Evolutionary conservation across 2,329 filamentous ascomycete genomes (phyloP).

Genomic region (Dactylonectria estremocensis): DNA sequence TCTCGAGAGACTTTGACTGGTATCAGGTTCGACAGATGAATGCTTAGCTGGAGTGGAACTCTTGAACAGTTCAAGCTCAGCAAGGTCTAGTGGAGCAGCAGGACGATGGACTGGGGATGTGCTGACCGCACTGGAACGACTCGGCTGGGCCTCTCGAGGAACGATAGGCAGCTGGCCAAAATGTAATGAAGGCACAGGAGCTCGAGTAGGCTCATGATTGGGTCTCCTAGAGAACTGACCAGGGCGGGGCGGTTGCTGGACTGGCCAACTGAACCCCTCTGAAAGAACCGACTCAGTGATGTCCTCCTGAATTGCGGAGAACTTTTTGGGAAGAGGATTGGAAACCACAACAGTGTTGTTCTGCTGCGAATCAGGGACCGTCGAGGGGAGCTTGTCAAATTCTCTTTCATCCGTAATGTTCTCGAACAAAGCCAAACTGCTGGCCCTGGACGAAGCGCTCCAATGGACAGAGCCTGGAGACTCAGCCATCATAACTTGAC

Average conservation of each 20-base stretch:
- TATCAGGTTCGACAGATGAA: background rate
- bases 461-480: constrained; percentile 7
- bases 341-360: background rate
- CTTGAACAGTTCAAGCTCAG: constrained; percentile 34
- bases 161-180: background rate
- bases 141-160: background rate
- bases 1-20: background rate
- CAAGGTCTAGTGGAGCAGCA: constrained; percentile 34
- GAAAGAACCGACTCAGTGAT: constrained; percentile 42
- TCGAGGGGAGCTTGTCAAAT: constrained; percentile 24
- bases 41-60: background rate
- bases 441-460: constrained; percentile 8
- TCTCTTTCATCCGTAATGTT: constrained; percentile 29
- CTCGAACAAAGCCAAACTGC: constrained; percentile 26
- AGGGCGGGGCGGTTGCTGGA: constrained; percentile 38
- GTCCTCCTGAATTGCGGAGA: constrained; percentile 36
- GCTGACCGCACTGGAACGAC: background rate
- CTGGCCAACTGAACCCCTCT: constrained; percentile 42
- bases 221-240: constrained; percentile 43
- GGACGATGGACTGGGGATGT: background rate
- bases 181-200: background rate
- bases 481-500: constrained; percentile 19
- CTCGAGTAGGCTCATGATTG: constrained; percentile 25
- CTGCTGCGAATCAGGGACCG: constrained; percentile 32
- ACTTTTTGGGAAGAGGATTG: constrained; percentile 27